Percentiles rank a stretch among this genome's conserved stretches.
phyloP scores from a whole-genome alignment of 2,329 filamentous ascomycete species.

The Cylindrodendrum hubeiense region DNA sequence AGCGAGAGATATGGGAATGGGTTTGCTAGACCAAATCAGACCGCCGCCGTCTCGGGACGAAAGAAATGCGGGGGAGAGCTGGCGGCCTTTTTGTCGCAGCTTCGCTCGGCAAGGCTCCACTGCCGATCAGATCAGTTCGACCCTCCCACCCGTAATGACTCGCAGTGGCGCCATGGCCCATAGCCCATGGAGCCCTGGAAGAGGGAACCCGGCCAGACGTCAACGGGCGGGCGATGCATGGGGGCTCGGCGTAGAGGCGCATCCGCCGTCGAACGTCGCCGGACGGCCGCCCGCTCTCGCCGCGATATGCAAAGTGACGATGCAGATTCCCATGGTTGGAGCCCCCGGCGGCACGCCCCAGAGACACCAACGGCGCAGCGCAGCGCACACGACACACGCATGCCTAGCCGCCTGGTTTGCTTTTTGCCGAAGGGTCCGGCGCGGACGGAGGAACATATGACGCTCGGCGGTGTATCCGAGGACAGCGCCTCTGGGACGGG shows the following conservation, averaged over 20 bases:
- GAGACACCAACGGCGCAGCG: too few species aligned
- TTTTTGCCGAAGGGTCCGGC: too few species aligned
- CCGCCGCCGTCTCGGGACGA: constrained; percentile 31
- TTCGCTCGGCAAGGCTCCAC: constrained; percentile 38
- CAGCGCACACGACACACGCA: too few species aligned
- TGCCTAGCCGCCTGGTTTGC: too few species aligned
- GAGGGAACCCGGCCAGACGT: neutral
- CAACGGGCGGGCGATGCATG: neutral
- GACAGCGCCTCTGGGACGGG: neutral
- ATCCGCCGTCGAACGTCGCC: neutral
- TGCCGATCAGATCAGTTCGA: constrained; percentile 44
- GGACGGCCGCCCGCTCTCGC: neutral
- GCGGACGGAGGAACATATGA: neutral
- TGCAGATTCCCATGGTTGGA: neutral
- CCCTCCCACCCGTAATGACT: constrained; percentile 36
- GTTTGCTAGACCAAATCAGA: constrained; percentile 23
- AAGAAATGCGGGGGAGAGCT: constrained; percentile 43
- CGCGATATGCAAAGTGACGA: neutral
- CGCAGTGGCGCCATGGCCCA: constrained; percentile 42
- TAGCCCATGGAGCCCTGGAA: constrained; percentile 7
- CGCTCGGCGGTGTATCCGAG: neutral
- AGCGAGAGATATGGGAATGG: constrained; percentile 11
- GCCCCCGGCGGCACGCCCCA: too few species aligned
- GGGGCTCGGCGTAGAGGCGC: neutral
- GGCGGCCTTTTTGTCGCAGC: constrained; percentile 34